Evolutionary conservation across 768 basidiomycete genomes (phyloP), one percentile per base, ranked within the genome.

Genomic region (Gelatoporia subvermispora): DNA sequence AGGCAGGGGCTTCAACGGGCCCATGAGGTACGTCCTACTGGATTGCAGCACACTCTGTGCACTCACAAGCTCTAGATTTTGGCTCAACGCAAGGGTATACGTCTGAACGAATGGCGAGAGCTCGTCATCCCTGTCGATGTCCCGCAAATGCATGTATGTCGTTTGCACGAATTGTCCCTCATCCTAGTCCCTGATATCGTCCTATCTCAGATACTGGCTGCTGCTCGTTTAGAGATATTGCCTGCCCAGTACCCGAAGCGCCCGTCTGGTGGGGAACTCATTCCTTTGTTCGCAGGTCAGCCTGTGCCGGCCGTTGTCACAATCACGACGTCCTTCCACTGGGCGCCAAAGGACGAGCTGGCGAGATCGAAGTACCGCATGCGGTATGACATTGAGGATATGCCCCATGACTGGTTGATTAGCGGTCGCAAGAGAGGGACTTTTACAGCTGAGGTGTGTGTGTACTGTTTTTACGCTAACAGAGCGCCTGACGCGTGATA

Each of bases 391-490:
- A 73, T 96, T 15, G 82, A 88, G 49, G 89, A 92, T 55, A 75
- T 82, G 65, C 76, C 82, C 16, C 82, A 81, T 42, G 87, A 90
- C 55, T 97, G 94, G 94, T 72, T 96, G 3, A 80, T 97, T 8
- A 88, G 90, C 51, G 94, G 94, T 8, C 76, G 77, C 36, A 95
- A 93, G 67, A 81, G 86, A 45, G 93, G 93, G 1, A 86, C 88
- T 56, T 94, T 90, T 58, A 46, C 75, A 16, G 88, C 86, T 2
- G 74, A 71, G 68, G 94, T 89, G 59, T 45, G 81, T 60, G n/a
- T 1, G 0, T 35, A 15, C 15, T 1, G 17, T 18, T 2, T 50
- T 13, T 10, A 11, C 8, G 15, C 23, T 13, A 15, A 45, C 36
- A 16, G 22, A 31, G n/a, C 9, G 22, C 22, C 40, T 42, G 24